phyloP scores from a whole-genome alignment of 2,329 filamentous ascomycete genomes.

The Nemania bipapillata region DNA sequence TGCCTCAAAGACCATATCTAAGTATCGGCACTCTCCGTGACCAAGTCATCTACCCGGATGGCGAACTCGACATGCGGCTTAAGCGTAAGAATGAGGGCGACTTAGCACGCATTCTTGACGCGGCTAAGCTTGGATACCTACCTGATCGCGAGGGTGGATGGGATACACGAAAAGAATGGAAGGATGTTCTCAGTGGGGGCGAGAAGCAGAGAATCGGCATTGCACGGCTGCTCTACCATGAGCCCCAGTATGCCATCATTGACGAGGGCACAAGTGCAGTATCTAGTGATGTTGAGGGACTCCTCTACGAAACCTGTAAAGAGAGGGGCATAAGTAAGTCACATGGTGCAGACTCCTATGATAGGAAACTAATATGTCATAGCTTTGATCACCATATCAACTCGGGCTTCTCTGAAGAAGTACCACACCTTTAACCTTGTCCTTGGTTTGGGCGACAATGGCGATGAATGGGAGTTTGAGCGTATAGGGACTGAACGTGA shows the following conservation, averaged over 20 bases:
- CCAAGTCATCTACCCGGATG: conserved; percentile 97
- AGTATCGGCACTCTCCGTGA: conserved; percentile 92
- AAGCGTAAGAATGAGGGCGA: conserved; percentile 81
- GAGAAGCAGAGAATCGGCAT: conserved; percentile 97
- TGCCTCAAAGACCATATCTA: conserved; percentile 92
- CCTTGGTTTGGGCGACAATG: conserved; percentile 80
- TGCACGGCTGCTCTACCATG: conserved; percentile 90
- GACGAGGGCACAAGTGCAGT: conserved; percentile 97
- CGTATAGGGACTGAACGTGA: conserved; percentile 93
- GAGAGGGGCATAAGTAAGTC: conserved; percentile 87
- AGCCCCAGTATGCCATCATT: conserved; percentile 91
- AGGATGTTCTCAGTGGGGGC: conserved; percentile 94
- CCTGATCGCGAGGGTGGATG: conserved; percentile 93
- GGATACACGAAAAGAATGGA: conserved; percentile 98
- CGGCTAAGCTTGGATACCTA: conserved; percentile 86
- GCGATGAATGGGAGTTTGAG: conserved; percentile 92
- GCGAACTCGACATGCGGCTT: conserved; percentile 90
- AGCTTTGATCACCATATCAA: conserved; percentile 95
- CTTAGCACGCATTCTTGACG: conserved; percentile 80
- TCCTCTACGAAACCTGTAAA: conserved; percentile 93
- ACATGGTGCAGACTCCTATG: not conserved
- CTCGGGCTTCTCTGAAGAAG: conserved; percentile 90
- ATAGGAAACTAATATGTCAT: conserved; percentile 36
- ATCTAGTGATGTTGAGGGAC: conserved; percentile 90
- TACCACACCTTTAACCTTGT: conserved; percentile 94